These are phyloP conservation scores for Citrus inodora DNA, from an alignment of 345 rosid genomes.

Conservation along the genomic window DNA sequence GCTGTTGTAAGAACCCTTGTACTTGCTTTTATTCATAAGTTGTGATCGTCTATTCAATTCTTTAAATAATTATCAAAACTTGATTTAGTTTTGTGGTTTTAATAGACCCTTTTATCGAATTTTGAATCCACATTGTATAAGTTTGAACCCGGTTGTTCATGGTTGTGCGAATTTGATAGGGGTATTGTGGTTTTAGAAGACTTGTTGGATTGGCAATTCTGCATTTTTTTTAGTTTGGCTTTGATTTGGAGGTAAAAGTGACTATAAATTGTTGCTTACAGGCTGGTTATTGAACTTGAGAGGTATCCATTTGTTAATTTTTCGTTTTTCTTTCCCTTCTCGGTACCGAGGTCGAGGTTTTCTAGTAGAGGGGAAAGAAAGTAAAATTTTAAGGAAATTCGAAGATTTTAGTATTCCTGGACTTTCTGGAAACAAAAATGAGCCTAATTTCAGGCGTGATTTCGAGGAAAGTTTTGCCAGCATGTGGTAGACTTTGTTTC, in stretches of 20 bases:
- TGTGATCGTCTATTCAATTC: conserved; percentile 1
- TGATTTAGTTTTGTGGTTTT: conserved; percentile 2
- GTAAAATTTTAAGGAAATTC: conserved; percentile 16
- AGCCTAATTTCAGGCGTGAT: conserved; percentile 71
- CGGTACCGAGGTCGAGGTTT: conserved; percentile 30
- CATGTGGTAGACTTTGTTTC: conserved; percentile 86
- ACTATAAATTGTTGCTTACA: conserved; percentile 21
- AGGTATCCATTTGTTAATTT: conserved; percentile 16
- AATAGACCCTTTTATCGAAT: neutral
- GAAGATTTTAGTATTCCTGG: neutral
- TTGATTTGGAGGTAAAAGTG: conserved; percentile 20
- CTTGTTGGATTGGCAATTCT: conserved; percentile 7
- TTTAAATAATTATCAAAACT: neutral
- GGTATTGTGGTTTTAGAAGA: neutral
- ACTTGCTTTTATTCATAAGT: neutral
- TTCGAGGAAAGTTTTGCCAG: conserved; percentile 91
- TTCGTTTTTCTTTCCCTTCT: conserved; percentile 70
- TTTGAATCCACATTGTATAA: neutral
- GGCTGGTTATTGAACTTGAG: conserved; percentile 36
- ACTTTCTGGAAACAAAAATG: conserved; percentile 39
- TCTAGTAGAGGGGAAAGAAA: conserved; percentile 64
- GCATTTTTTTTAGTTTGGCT: conserved; percentile 13
- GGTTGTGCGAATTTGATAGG: neutral
- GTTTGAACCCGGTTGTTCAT: neutral
- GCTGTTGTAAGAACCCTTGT: neutral